phyloP scores from a whole-genome alignment of 805 yeast genomes.

The Wickerhamiella occidentalis region DNA sequence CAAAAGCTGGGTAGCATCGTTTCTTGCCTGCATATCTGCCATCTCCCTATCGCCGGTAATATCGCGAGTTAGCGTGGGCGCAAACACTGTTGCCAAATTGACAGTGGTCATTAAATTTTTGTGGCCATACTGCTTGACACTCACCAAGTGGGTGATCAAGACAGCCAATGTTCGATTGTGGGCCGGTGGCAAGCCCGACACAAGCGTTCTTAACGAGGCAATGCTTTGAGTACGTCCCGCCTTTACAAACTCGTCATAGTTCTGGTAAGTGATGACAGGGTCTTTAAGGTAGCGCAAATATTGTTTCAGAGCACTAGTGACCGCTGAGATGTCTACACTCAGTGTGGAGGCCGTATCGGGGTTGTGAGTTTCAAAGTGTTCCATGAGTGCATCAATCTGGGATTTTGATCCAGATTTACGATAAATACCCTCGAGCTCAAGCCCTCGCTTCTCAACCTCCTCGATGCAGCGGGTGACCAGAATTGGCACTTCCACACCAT shows the following conservation, averaged over 20 bases:
- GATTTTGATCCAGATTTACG: conserved; percentile 77
- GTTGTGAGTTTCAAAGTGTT: conserved; percentile 27
- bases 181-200: conserved; percentile 50
- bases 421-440: conserved; percentile 76
- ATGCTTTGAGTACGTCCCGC: conserved; percentile 35
- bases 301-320: conserved; percentile 75
- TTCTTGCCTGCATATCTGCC: conserved; percentile 69
- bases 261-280: conserved; percentile 62
- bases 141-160: conserved; percentile 52
- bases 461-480: conserved; percentile 58
- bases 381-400: conserved; percentile 40
- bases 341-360: conserved; percentile 30
- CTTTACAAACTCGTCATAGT: conserved; percentile 55
- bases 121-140: conserved; percentile 41
- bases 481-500: conserved; percentile 52
- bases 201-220: conserved; percentile 35
- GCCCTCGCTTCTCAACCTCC: conserved; percentile 68
- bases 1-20: conserved; percentile 64
- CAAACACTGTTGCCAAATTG: conserved; percentile 84
- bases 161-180: conserved; percentile 46
- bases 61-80: conserved; percentile 82
- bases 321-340: conserved; percentile 67
- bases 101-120: conserved; percentile 70
- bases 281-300: conserved; percentile 74
- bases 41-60: conserved; percentile 69